Evolutionary conservation across 768 basidiomycete genomes (phyloP), one percentile per base, ranked within the genome.

Genomic region (Trametopsis cervina): DNA sequence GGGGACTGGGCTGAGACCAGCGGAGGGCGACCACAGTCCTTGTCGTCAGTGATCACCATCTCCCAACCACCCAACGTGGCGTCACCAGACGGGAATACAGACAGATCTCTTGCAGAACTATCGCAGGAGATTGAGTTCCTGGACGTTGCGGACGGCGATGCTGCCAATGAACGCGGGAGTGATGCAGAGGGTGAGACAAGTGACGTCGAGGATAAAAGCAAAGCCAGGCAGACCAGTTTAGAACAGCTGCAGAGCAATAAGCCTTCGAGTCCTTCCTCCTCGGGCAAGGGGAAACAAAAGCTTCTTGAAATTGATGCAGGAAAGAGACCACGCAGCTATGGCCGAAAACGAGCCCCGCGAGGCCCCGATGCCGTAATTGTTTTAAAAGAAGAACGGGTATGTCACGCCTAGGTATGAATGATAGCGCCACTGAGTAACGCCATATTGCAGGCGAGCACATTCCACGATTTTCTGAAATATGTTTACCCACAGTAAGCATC

Each of bases 381-480:
- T 18, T 77, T 97, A 44, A 87, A 88, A 54, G 93, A 97, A 65
- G 93, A 96, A 68, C 81, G 82, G 59, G 85, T 85, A 54, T 18
- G 73, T 62, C 51, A 13, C 47, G 17, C 27, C 6, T 25, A n/a
- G 36, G 25, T 48, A 29, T 7, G 11, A 13, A 25, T 44, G 51
- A 35, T 42, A 27, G 21, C 36, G 7, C 17, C 23, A 17, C 13
- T n/a, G 35, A 33, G 11, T 46, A 18, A 11, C 23, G 11, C 2
- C 13, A 15, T 23, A 4, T 24, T 33, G 21, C 54, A 85, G 78
- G 89, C 93, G 2, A 76, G 70, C 61, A 89, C 83, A 10, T 94
- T 96, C 63, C 92, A 95, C 50, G 93, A 95, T 64, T 92, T 95
- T 62, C 76, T 96, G 50, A 89, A 88, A 69, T 94, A 84, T 62